Evolutionary conservation across 2,329 filamentous ascomycete genomes (phyloP).

Genomic region (Xylaria sp.): DNA sequence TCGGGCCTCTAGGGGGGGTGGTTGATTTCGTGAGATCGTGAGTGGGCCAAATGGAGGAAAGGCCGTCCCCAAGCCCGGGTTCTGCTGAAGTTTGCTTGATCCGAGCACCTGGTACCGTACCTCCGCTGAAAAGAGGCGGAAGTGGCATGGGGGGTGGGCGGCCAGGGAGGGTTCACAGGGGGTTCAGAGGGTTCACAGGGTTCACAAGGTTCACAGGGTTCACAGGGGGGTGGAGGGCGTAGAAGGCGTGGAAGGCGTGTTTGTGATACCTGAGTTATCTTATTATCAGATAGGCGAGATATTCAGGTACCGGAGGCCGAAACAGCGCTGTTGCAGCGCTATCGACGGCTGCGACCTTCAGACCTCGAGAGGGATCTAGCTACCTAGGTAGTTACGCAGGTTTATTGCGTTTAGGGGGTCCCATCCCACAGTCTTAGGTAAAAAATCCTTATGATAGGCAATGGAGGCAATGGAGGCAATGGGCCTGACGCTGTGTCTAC

Average conservation of each 20-base stretch:
- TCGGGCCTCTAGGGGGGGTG: constrained; percentile 24
- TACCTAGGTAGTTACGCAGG: background rate
- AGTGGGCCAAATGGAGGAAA: constrained; percentile 19
- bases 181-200: too few species aligned
- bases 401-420: background rate
- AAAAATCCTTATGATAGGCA: background rate
- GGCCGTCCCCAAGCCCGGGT: constrained; percentile 24
- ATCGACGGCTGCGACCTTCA: background rate
- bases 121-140: constrained; percentile 11
- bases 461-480: too few species aligned
- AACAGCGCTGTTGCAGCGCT: background rate
- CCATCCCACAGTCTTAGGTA: background rate
- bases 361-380: too few species aligned
- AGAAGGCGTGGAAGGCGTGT: too few species aligned
- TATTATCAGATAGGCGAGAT: background rate
- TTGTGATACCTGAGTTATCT: background rate
- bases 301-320: background rate
- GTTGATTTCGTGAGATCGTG: constrained; percentile 16
- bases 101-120: constrained; percentile 23
- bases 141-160: constrained; percentile 13
- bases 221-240: too few species aligned
- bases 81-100: constrained; percentile 22
- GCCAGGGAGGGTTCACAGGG: background rate
- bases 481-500: background rate
- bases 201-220: background rate